Percentiles rank a stretch among this genome's conserved stretches.
Conservation (phyloP, 2,329 filamentous ascomycete genomes). For the Claviceps monticola region DNA sequence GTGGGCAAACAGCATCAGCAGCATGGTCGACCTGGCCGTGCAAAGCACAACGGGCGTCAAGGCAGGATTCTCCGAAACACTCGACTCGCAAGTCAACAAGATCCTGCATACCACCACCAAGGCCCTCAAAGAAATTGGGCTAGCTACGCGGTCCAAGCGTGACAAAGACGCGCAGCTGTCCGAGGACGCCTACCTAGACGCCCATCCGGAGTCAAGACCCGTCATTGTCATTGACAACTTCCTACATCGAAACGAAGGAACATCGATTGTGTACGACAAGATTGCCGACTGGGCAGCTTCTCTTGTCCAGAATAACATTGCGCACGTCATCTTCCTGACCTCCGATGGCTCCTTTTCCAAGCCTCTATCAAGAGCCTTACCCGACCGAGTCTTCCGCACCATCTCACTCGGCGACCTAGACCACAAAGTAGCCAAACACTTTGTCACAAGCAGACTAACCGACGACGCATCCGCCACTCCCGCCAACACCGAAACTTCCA, state of each 20-base stretch:
- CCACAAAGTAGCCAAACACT: conserved; percentile 74
- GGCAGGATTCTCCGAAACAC: conserved; percentile 82
- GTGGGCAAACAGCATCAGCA: conserved; percentile 91
- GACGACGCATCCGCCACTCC: conserved; percentile 22
- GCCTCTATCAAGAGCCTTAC: conserved; percentile 70
- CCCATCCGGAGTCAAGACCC: conserved; percentile 69
- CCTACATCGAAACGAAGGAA: conserved; percentile 59
- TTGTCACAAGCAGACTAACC: conserved; percentile 72
- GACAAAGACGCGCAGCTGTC: conserved; percentile 60
- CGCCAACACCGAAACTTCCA: conserved; percentile 11
- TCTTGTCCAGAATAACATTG: conserved; percentile 73
- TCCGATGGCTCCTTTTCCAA: conserved; percentile 83
- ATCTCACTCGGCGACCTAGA: conserved; percentile 78
- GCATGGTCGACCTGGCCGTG: conserved; percentile 80
- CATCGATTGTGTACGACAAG: conserved; percentile 57
- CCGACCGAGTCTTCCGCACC: conserved; percentile 80
- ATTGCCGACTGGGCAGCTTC: conserved; percentile 81
- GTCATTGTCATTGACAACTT: conserved; percentile 90
- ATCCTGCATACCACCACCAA: conserved; percentile 73
- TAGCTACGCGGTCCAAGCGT: conserved; percentile 54
- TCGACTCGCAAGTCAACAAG: conserved; percentile 79
- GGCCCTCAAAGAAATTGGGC: conserved; percentile 64
- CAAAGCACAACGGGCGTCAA: conserved; percentile 92
- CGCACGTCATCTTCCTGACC: conserved; percentile 89
- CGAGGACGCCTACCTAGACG: conserved; percentile 80